A percentile compares a stretch with the other conserved stretches of the same genome.
These are phyloP conservation scores for Globisporangium paroecandrum DNA, from an alignment of 352 stramenopile genomes.

Conservation along the genomic window DNA sequence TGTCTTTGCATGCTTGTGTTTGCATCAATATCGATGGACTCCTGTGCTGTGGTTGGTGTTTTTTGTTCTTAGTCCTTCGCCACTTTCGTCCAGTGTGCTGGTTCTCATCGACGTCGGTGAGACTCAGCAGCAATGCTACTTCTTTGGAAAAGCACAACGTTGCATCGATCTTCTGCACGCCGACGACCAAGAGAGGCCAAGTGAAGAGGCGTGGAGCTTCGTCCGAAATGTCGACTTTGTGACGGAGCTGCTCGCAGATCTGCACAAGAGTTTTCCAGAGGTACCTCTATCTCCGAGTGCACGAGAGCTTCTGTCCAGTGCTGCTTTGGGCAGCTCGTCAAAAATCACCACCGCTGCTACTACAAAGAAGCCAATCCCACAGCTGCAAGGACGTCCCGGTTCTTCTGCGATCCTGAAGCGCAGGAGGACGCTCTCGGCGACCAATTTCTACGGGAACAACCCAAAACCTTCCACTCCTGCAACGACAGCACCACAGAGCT, in stretches of 20 bases:
- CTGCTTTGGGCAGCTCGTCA: neutral
- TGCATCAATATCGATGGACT: neutral
- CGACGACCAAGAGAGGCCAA: neutral
- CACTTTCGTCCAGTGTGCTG: conserved; percentile 48
- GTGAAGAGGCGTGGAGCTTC: neutral
- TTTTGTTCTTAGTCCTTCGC: conserved; percentile 35
- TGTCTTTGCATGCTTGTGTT: neutral
- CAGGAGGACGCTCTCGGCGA: conserved; percentile 10
- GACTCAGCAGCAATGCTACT: conserved; percentile 46
- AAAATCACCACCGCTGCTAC: no score
- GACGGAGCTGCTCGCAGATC: conserved; percentile 32
- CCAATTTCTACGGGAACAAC: conserved; percentile 14
- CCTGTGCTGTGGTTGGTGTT: neutral
- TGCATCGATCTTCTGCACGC: neutral
- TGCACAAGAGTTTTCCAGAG: conserved; percentile 46
- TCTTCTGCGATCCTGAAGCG: conserved; percentile 6
- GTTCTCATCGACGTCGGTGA: conserved; percentile 42
- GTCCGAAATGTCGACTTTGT: conserved; percentile 28
- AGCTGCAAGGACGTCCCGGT: neutral
- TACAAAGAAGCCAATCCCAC: neutral
- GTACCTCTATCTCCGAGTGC: conserved; percentile 40
- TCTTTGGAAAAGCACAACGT: conserved; percentile 33
- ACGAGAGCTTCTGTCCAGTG: conserved; percentile 31
- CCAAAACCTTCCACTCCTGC: neutral
- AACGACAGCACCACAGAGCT: neutral